Conservation (phyloP, 2,329 filamentous ascomycete genomes). For the Aureobasidium sp. region DNA sequence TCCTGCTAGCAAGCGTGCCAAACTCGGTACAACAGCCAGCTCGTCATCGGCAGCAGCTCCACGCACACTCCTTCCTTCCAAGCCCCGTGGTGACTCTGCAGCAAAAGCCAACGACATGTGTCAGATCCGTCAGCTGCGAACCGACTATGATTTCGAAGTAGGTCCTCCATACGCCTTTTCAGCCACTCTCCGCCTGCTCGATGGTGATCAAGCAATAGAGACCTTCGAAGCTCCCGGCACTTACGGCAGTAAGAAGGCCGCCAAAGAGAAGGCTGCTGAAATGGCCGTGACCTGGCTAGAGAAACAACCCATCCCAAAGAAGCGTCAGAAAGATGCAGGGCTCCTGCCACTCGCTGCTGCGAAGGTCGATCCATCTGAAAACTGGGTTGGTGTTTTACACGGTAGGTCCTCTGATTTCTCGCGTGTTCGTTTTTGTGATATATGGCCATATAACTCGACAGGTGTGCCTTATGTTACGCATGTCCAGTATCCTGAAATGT, state of each 20-base stretch:
- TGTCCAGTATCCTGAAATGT: background rate
- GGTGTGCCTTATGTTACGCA: background rate
- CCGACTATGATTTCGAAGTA: constrained; percentile 10
- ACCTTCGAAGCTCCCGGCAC: background rate
- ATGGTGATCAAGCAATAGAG: constrained; percentile 2
- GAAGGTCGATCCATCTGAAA: constrained; percentile 2
- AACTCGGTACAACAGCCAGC: background rate
- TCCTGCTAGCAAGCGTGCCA: background rate
- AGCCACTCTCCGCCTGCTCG: background rate
- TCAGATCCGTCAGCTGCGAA: background rate
- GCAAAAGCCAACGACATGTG: constrained; percentile 8
- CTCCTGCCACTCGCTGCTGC: background rate
- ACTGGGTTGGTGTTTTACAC: constrained; percentile 12
- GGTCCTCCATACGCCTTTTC: constrained; percentile 1
- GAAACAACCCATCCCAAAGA: background rate
- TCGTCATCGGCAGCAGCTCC: background rate
- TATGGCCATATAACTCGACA: background rate
- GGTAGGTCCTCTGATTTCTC: background rate
- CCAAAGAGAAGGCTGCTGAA: constrained; percentile 5
- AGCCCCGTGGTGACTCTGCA: constrained; percentile 1
- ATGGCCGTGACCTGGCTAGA: constrained; percentile 2
- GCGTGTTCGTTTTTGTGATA: background rate
- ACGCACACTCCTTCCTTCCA: background rate
- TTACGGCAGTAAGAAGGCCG: constrained; percentile 7
- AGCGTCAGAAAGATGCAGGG: background rate